These are phyloP conservation scores for Clarireedia hainanense DNA, from an alignment of 2,329 filamentous ascomycete species.

Conservation along the genomic window DNA sequence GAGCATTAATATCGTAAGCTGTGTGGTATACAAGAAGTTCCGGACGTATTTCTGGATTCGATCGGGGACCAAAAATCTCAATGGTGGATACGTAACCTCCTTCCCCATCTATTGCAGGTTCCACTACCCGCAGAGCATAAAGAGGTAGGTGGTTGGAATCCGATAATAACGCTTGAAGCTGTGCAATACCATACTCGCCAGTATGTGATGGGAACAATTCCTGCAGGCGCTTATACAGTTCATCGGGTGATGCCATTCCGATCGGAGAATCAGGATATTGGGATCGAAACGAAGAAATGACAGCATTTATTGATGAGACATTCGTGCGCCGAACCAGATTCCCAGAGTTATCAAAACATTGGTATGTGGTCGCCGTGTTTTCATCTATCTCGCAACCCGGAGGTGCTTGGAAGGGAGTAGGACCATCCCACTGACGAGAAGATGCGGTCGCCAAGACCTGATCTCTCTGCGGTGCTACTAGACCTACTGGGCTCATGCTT, in stretches of 20 bases:
- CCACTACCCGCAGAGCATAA: no score
- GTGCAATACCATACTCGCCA: not conserved
- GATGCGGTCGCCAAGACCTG: not conserved
- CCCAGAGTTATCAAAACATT: not conserved
- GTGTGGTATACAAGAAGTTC: no score
- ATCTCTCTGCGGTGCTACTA: not conserved
- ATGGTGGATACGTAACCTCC: no score
- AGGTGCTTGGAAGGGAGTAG: not conserved
- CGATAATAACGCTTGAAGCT: no score
- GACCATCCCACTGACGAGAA: not conserved
- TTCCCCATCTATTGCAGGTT: no score
- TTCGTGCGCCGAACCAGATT: not conserved
- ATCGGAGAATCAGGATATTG: not conserved
- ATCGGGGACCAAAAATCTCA: no score
- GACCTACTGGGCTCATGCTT: not conserved
- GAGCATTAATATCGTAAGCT: no score
- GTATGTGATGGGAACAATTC: not conserved
- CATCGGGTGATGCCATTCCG: not conserved
- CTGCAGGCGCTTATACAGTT: not conserved
- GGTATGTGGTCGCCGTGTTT: not conserved
- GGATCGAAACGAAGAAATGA: not conserved
- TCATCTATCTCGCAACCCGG: no score
- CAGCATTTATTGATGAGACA: not conserved
- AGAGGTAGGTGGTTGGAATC: no score
- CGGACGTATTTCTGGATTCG: no score